These are phyloP conservation scores for Ophiostoma piceae DNA, from an alignment of 2,329 filamentous ascomycete genomes.

Conservation along the genomic window DNA sequence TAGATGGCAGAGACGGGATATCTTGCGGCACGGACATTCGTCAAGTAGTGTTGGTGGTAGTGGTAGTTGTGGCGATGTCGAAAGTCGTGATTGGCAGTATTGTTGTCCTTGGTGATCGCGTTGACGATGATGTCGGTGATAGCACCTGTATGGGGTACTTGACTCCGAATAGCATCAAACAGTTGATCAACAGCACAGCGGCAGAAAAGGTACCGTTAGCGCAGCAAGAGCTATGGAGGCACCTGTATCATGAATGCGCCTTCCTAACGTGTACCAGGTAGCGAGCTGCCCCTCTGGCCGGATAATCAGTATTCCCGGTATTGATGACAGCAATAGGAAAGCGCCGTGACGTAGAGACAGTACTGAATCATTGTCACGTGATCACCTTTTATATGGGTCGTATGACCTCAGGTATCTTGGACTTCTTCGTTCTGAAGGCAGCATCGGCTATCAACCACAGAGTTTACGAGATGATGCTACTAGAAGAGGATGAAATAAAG, in stretches of 20 bases:
- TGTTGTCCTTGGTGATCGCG: neutral
- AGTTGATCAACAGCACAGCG: neutral
- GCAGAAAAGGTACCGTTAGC: neutral
- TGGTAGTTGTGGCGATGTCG: neutral
- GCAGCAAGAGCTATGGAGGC: neutral
- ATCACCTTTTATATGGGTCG: neutral
- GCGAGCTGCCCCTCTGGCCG: neutral
- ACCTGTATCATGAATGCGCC: neutral
- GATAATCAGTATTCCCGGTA: neutral
- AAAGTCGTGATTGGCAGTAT: neutral
- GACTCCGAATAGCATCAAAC: neutral
- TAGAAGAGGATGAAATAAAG: no score
- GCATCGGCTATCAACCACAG: no score
- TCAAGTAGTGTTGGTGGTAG: neutral
- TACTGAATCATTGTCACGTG: neutral
- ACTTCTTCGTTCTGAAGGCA: neutral
- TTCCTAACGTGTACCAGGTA: neutral
- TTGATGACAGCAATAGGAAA: neutral
- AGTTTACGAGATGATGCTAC: no score
- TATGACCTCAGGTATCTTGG: neutral
- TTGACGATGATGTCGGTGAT: neutral
- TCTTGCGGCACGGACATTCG: conserved; percentile 18
- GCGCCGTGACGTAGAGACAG: neutral
- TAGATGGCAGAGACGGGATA: conserved; percentile 7
- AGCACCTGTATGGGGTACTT: neutral